Base-by-base conservation (phyloP, 768 basidiomycete genomes). In the Epithele typhae region DNA sequence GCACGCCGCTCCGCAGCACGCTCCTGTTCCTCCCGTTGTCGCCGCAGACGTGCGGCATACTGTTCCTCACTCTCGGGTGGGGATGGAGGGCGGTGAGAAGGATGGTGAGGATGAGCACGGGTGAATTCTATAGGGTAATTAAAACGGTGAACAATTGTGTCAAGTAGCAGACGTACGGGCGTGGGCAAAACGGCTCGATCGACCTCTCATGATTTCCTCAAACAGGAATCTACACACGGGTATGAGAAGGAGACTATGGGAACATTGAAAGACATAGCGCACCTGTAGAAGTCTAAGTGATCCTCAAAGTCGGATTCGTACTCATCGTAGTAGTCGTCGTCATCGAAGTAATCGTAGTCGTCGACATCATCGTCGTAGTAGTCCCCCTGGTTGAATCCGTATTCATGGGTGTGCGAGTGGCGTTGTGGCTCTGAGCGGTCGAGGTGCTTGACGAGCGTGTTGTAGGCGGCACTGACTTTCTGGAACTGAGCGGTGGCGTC, bases 401-500 rank as follows among this genome's bases (percentile, higher is more conserved):
- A 63, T 27, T 60, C 53, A 32, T 67, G 60, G 46, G 61, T 55
- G 25, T 65, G 46, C 9, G 53, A 40, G 44, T 37, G 47, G 21
- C 25, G 37, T 51, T 51, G 53, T 45, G 34, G 44, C 43, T 60
- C 55, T 14, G 69, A 56, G 9, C 62, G 57, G 48, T 80, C 74
- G 18, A 82, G 62, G 55, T 84, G 74, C 50, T 76, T 76, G 45
- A 77, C 62, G 22, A 89, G 69, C 24, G 76, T 59, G 37, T 75
- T 72, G 65, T 87, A 91, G 4, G 87, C 86, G 47, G 79, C 82
- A 48, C 82, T 74, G 37, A 91, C 61, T 42, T 69, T 66, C 64
- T 89, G 86, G 57, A 90, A 89, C 59, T 82, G 71, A 3, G 70
- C 72, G 32, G 86, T 87, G 37, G 84, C 86, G 53, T 73, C 68